Evolutionary conservation across 2,329 filamentous ascomycete species (phyloP), one percentile per base, ranked within the genome.

Genomic region (Aureobasidium mangrovei): DNA sequence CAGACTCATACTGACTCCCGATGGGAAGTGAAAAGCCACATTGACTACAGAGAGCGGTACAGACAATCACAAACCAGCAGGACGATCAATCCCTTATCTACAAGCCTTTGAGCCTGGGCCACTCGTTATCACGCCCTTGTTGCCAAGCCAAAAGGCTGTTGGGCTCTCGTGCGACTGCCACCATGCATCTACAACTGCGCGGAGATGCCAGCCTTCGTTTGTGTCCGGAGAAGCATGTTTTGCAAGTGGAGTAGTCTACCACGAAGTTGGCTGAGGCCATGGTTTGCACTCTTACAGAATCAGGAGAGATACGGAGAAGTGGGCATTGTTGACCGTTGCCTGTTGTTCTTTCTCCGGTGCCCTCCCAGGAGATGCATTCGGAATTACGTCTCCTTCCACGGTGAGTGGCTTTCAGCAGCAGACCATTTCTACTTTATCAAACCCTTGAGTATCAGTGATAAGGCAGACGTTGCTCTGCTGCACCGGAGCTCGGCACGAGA

Each of bases 281-380:
- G 47, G 38, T 42, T 32, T 4, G 18, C 28, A 27, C 24, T 28
- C 8, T 51, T 29, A 10, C 18, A 32, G 29, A 51, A n/a, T 35
- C 38, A 33, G 29, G 29, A 33, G n/a, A 27, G 28, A 28, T 24
- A 18, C 18, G 18, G 18, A 27, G 18, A 4, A 3, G 36, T 29
- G 9, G 36, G 28, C 28, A 10, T 32, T 40, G 29, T 33, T 27
- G 10, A 35, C 8, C 28, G n/a, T 35, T 10, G 6, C 18, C 5
- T 18, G 9, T 28, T 42, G 47, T 40, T 10, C n/a, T 35, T 51
- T 51, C 38, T 51, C 47, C 47, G 47, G 38, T 39, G 7, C 24
- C 18, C 29, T 48, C 29, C n/a, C 36, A 40, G 46, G 46, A 49
- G 7, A 32, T 40, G 27, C n/a, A 12, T 31, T 2, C 29, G n/a